Evolutionary conservation across 2,329 filamentous ascomycete genomes (phyloP), one percentile per base, ranked within the genome.

Genomic region (Phoma sp.): DNA sequence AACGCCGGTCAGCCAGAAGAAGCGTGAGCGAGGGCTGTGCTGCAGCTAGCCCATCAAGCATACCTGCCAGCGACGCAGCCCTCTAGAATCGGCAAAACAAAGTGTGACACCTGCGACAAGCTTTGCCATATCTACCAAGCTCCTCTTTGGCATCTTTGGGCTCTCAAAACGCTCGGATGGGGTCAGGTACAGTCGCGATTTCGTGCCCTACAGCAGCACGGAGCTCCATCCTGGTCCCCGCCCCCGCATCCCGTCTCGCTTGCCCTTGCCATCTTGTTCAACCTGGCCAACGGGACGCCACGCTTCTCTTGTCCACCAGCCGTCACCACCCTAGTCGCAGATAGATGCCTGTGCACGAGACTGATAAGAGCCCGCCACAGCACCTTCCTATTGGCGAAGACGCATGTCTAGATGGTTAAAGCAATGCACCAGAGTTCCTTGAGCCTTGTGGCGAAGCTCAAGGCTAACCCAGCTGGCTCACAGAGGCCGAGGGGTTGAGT

Each of bases 251-350:
- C 30, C 11, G 14, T 24, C 22, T 55, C 52, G 46, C 52, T 41
- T 50, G 13, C 43, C 52, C 52, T 38, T 42, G 52, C 46, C 30
- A 30, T 44, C 13, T 24, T 25, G 7, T 27, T 39, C 29, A 13
- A 32, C 46, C 36, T 36, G 24, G 43, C 41, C 54, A 55, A 52
- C 52, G 39, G 47, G 52, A 45, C 45, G 44, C 41, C 36, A 52
- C 47, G 55, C 49, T 49, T 48, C 47, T 55, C 27, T 49, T 52
- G 41, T 50, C 52, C 48, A n/a, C 40, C 33, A 57, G 57, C 60
- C 44, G 48, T 59, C 52, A 47, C 37, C 32, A 29, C 40, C 32
- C 47, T 61, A 62, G 62, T 56, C 37, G 44, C 44, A 52, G 37
- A 42, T 27, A 25, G 37, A 40, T 27, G 23, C 49, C 44, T 58